These are phyloP conservation scores for Ophiostoma triangulosporum DNA, from an alignment of 2,329 filamentous ascomycete genomes.

Conservation along the genomic window DNA sequence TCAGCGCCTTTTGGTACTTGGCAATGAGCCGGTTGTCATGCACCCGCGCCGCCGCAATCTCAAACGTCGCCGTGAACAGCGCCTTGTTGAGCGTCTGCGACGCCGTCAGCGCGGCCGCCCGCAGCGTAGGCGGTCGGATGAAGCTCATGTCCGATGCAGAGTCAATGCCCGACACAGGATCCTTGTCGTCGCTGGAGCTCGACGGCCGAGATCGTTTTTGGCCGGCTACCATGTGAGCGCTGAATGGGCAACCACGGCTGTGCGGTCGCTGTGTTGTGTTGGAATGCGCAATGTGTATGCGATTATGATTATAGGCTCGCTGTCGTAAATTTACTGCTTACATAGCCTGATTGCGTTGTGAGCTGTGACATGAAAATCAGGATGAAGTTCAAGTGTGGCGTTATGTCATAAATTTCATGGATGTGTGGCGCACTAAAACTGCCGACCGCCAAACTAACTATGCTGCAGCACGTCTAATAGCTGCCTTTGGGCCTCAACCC, in stretches of 20 bases:
- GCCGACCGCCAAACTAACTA: neutral
- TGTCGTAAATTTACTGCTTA: neutral
- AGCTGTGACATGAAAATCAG: neutral
- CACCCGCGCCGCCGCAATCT: slow-evolving; percentile 65
- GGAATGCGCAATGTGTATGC: neutral
- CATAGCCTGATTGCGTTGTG: neutral
- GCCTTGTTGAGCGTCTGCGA: slow-evolving; percentile 54
- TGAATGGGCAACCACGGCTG: neutral
- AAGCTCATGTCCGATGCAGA: slow-evolving; percentile 30
- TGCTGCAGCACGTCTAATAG: neutral
- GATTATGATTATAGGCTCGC: neutral
- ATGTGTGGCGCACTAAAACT: slow-evolving; percentile 7
- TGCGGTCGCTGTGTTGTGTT: neutral
- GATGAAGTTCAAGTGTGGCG: slow-evolving; percentile 6
- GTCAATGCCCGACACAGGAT: neutral
- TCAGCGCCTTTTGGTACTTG: slow-evolving; percentile 52
- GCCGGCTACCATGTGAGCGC: slow-evolving; percentile 9
- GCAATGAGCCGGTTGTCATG: slow-evolving; percentile 63
- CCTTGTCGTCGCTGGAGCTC: slow-evolving; percentile 7
- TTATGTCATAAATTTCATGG: slow-evolving; percentile 7
- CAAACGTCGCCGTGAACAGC: slow-evolving; percentile 66
- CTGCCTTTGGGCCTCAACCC: neutral
- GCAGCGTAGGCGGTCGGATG: slow-evolving; percentile 69
- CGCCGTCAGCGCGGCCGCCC: slow-evolving; percentile 48
- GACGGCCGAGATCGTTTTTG: slow-evolving; percentile 12